Percentiles rank a stretch among this genome's conserved stretches.
These are phyloP conservation scores for Wickerhamiella kurtzmanii DNA, from an alignment of 805 yeast species.

Conservation along the genomic window DNA sequence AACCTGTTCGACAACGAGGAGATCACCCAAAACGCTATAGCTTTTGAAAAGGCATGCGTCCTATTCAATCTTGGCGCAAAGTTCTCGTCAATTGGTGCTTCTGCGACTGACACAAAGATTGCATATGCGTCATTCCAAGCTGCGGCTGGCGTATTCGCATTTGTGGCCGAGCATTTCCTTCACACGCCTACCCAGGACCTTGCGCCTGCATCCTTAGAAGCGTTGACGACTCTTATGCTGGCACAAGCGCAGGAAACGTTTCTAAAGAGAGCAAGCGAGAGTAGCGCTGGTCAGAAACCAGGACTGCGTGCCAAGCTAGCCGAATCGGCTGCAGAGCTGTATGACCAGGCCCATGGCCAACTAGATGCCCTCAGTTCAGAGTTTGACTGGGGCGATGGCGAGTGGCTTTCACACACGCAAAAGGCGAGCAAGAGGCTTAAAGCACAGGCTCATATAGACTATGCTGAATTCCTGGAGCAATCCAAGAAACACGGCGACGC, in stretches of 20 bases:
- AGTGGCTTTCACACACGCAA: constrained; percentile 41
- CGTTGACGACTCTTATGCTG: constrained; percentile 50
- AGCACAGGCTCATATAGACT: constrained; percentile 47
- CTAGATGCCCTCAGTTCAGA: constrained; percentile 21
- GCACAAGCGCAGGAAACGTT: constrained; percentile 88
- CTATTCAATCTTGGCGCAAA: constrained; percentile 66
- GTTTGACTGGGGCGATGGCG: constrained; percentile 31
- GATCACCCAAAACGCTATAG: constrained; percentile 57
- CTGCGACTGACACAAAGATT: constrained; percentile 36
- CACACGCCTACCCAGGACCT: constrained; percentile 82
- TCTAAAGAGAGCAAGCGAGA: constrained; percentile 41
- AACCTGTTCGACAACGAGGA: constrained; percentile 47
- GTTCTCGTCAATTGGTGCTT: constrained; percentile 32
- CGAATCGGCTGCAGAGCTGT: constrained; percentile 43
- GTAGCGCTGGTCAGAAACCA: constrained; percentile 33
- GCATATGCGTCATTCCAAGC: constrained; percentile 51
- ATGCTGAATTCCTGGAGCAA: constrained; percentile 42
- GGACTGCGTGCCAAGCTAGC: constrained; percentile 67
- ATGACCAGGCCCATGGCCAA: constrained; percentile 37
- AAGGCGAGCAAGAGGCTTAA: constrained; percentile 44
- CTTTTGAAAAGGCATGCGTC: constrained; percentile 79
- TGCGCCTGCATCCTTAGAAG: constrained; percentile 50
- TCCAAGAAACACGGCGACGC: constrained; percentile 60
- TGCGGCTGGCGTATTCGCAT: constrained; percentile 65
- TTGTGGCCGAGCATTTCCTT: constrained; percentile 63